phyloP scores from a whole-genome alignment of 2,329 filamentous ascomycete genomes.

The Hypoxylon sp. region DNA sequence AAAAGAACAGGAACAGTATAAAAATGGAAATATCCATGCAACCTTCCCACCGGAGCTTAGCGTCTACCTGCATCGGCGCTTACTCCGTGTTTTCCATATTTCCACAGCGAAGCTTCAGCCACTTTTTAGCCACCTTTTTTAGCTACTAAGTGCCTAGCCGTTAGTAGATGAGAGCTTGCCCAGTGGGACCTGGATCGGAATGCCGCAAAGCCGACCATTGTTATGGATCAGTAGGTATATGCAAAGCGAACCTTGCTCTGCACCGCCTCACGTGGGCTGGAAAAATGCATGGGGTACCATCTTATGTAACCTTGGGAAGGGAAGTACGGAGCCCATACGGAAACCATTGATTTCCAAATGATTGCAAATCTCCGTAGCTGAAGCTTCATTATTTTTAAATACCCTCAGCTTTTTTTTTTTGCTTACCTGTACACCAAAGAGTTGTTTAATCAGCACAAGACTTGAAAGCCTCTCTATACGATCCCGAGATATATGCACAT shows the following conservation, averaged over 20 bases:
- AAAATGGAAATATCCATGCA: constrained; percentile 16
- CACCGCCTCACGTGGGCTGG: constrained; percentile 36
- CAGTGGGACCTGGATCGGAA: background rate
- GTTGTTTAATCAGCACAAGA: constrained; percentile 11
- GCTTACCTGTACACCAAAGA: constrained; percentile 14
- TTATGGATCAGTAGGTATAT: background rate
- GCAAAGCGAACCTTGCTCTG: constrained; percentile 4
- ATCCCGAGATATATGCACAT: constrained; percentile 14
- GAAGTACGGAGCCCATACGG: constrained; percentile 16
- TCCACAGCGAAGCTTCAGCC: constrained; percentile 23
- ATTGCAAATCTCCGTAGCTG: constrained; percentile 45
- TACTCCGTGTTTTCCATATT: constrained; percentile 17
- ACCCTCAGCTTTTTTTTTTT: constrained; percentile 29
- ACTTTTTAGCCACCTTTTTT: constrained; percentile 25
- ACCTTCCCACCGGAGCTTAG: constrained; percentile 27
- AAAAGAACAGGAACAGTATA: constrained; percentile 8
- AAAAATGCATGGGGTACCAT: constrained; percentile 9
- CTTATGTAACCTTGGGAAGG: constrained; percentile 27
- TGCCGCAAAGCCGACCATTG: constrained; percentile 1
- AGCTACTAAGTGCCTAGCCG: constrained; percentile 4
- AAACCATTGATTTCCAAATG: constrained; percentile 43
- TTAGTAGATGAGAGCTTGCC: too few species aligned
- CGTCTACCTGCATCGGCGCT: constrained; percentile 12
- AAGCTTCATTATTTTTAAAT: constrained; percentile 36
- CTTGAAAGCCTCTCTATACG: constrained; percentile 8